Percentiles rank a stretch among this genome's conserved stretches.
These are phyloP conservation scores for Penicillium robsamsonii DNA, from an alignment of 495 filamentous ascomycete species.

Conservation along the genomic window DNA sequence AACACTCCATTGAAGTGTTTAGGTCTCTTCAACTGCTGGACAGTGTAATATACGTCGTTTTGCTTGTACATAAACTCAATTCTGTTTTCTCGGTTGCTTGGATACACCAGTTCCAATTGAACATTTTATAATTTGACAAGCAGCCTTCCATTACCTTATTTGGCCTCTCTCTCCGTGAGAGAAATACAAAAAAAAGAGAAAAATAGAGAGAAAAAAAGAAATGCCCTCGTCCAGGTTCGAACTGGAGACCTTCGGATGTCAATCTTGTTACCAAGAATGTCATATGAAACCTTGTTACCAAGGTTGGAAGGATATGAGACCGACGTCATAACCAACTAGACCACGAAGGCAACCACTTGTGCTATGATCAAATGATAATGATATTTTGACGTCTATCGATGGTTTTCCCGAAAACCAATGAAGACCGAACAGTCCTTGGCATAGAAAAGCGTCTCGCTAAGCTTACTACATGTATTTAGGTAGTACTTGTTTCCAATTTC, in stretches of 20 bases:
- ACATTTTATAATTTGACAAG: background rate
- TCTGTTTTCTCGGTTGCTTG: slow-evolving; percentile 5
- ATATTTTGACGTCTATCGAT: no score
- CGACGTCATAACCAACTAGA: slow-evolving; percentile 16
- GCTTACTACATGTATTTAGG: no score
- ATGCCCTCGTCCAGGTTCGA: slow-evolving; percentile 15
- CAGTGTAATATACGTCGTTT: slow-evolving; percentile 26
- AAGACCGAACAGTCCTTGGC: no score
- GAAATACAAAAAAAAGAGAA: no score
- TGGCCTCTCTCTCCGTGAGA: no score
- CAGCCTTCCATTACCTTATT: no score
- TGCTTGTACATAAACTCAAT: slow-evolving; percentile 22
- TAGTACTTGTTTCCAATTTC: no score
- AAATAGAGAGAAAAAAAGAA: slow-evolving; percentile 1
- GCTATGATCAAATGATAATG: no score
- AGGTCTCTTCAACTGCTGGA: slow-evolving; percentile 28
- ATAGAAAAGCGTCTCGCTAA: no score
- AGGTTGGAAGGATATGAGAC: slow-evolving; percentile 8
- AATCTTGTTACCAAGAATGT: slow-evolving; percentile 14
- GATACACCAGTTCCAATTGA: background rate
- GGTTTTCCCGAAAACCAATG: no score
- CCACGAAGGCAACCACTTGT: slow-evolving; percentile 3
- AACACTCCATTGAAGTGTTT: slow-evolving; percentile 22
- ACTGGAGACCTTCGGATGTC: slow-evolving; percentile 16
- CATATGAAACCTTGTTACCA: background rate